Conservation (phyloP, 2,329 filamentous ascomycete genomes). For the Dactylellina haptotyla region DNA sequence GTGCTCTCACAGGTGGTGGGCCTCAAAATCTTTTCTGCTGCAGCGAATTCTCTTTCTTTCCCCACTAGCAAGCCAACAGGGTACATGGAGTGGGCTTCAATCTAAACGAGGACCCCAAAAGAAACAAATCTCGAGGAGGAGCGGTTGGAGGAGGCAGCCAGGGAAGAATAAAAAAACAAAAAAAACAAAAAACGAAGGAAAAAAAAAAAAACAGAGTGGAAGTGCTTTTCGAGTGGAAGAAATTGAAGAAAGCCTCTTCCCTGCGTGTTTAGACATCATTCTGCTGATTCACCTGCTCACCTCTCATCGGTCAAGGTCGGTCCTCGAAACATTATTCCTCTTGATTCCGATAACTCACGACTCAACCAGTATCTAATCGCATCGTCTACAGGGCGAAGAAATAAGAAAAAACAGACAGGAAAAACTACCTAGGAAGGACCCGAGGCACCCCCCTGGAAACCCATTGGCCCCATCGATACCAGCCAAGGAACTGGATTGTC, state of each 20-base stretch:
- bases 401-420: slow-evolving; percentile 31
- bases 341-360: slow-evolving; percentile 41
- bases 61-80: slow-evolving; percentile 49
- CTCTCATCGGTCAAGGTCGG: slow-evolving; percentile 48
- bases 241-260: slow-evolving; percentile 54
- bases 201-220: slow-evolving; percentile 41
- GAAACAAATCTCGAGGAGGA: slow-evolving; percentile 33
- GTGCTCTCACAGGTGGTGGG: slow-evolving; percentile 52
- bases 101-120: slow-evolving; percentile 52
- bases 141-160: slow-evolving; percentile 46
- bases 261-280: slow-evolving; percentile 54
- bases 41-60: slow-evolving; percentile 39
- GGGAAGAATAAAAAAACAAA: slow-evolving; percentile 32
- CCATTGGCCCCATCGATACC: slow-evolving; percentile 54
- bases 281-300: slow-evolving; percentile 53
- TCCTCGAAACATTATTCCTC: slow-evolving; percentile 46
- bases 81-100: slow-evolving; percentile 53
- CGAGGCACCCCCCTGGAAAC: slow-evolving; percentile 51
- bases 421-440: slow-evolving; percentile 50
- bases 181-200: slow-evolving; percentile 39
- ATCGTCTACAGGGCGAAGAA: slow-evolving; percentile 46
- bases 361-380: slow-evolving; percentile 45
- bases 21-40: slow-evolving; percentile 37
- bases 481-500: slow-evolving; percentile 51
- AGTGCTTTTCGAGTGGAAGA: slow-evolving; percentile 47